A percentile compares a stretch with the other conserved stretches of the same genome.
Conservation (phyloP, 495 filamentous ascomycete genomes). For the Xylaria castorea region DNA sequence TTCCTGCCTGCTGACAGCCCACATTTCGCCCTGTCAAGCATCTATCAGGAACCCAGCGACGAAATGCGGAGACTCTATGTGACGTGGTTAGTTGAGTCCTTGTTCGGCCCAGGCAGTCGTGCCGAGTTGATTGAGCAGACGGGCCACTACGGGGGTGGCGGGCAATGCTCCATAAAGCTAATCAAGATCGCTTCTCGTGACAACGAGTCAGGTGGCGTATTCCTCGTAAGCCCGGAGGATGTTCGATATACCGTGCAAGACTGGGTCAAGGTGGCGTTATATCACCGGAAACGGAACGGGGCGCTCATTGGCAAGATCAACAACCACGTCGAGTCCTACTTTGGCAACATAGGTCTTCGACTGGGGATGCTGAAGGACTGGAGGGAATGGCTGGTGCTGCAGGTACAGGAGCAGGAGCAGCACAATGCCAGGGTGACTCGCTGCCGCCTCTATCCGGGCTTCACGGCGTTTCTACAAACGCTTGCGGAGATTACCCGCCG, state of each 20-base stretch:
- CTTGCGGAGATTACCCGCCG: constrained; percentile 7
- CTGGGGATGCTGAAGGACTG: neutral
- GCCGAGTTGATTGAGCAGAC: neutral
- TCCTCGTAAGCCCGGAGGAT: neutral
- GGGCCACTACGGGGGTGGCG: too few species aligned
- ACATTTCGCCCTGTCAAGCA: neutral
- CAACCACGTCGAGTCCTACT: neutral
- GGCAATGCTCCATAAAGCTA: neutral
- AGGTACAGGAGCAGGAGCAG: constrained; percentile 17
- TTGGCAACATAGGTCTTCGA: neutral
- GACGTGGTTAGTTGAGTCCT: neutral
- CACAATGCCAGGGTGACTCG: neutral
- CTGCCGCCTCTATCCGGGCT: constrained; percentile 19
- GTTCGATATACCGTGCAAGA: neutral
- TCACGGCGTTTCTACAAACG: constrained; percentile 15
- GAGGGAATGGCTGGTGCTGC: constrained; percentile 4
- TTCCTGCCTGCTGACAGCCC: neutral
- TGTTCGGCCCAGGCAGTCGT: neutral
- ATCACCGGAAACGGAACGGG: neutral
- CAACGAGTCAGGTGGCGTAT: neutral
- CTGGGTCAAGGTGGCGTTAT: neutral
- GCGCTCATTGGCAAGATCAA: neutral
- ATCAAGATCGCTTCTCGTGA: neutral
- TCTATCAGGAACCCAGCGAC: neutral
- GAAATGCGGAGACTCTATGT: neutral